Evolutionary conservation across 1,284 basidiomycete species (phyloP).

Genomic region (Cutaneotrichosporon daszewskae): DNA sequence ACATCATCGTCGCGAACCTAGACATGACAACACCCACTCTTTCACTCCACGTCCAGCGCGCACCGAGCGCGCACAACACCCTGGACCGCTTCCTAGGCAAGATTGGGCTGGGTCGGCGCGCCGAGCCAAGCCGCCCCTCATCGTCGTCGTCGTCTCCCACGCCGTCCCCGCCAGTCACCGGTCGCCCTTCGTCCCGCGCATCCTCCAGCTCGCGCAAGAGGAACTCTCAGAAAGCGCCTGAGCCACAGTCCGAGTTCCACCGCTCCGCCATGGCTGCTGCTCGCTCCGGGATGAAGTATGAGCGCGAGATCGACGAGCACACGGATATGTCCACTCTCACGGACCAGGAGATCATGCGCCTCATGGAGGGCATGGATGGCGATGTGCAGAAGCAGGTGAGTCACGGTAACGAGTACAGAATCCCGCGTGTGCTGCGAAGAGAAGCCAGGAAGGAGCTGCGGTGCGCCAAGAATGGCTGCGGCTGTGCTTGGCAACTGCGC

Average conservation of each 20-base stretch:
- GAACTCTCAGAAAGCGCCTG: not conserved
- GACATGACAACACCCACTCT: too few species aligned
- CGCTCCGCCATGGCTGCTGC: constrained; percentile 11
- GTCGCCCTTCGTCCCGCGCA: too few species aligned
- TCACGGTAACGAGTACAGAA: too few species aligned
- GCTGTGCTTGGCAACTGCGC: not conserved
- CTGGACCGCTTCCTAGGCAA: constrained; percentile 4
- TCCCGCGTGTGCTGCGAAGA: too few species aligned
- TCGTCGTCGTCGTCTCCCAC: not conserved
- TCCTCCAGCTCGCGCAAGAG: not conserved
- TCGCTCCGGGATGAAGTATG: constrained; percentile 5
- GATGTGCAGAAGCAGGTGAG: constrained; percentile 31
- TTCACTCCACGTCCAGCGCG: too few species aligned
- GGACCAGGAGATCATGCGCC: constrained; percentile 45
- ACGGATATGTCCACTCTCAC: constrained; percentile 44
- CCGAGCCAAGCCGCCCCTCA: not conserved
- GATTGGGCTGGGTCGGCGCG: constrained; percentile 3
- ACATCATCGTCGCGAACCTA: too few species aligned
- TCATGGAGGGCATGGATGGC: constrained; percentile 42
- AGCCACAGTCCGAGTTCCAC: constrained; percentile 7
- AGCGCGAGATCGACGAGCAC: constrained; percentile 43
- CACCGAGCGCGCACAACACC: not conserved
- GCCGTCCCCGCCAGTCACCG: not conserved
- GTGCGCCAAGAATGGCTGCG: not conserved
- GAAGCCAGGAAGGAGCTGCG: too few species aligned